Percentiles rank a stretch among this genome's conserved stretches.
These are phyloP conservation scores for Crithidia bombi DNA, from an alignment of 208 protist genomes.

Conservation along the genomic window DNA sequence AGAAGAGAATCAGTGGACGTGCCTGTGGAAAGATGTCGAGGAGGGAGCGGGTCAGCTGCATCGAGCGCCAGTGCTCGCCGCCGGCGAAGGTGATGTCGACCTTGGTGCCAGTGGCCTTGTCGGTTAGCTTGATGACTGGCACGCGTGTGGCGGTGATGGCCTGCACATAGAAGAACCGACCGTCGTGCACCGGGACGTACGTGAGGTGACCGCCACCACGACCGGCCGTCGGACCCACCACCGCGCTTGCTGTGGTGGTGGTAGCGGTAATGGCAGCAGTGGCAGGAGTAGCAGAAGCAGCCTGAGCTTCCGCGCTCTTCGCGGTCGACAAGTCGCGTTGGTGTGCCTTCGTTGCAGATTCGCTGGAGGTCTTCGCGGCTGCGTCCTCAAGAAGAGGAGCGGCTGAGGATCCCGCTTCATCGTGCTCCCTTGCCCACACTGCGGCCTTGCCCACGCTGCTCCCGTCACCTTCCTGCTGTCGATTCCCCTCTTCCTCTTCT, in stretches of 20 bases:
- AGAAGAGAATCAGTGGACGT: slow-evolving; percentile 74
- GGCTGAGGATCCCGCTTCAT: no score
- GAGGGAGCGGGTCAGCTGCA: slow-evolving; percentile 77
- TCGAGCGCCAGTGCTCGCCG: slow-evolving; percentile 86
- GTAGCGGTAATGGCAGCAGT: neutral
- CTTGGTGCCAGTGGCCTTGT: slow-evolving; percentile 62
- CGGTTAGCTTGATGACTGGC: slow-evolving; percentile 83
- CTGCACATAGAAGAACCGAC: slow-evolving; percentile 71
- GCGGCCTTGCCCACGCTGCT: no score
- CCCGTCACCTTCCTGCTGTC: no score
- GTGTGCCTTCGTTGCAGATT: no score
- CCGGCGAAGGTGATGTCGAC: slow-evolving; percentile 88
- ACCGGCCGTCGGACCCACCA: neutral
- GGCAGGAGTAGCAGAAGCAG: neutral
- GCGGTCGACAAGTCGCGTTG: no score
- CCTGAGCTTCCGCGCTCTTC: neutral
- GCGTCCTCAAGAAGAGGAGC: no score
- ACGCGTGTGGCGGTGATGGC: slow-evolving; percentile 80
- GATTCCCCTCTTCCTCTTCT: no score
- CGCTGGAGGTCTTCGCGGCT: no score
- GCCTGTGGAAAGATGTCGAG: slow-evolving; percentile 65
- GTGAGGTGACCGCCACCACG: slow-evolving; percentile 20
- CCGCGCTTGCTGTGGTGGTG: neutral
- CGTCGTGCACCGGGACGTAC: slow-evolving; percentile 63
- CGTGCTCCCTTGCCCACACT: no score